Base-by-base conservation (phyloP, 2,329 filamentous ascomycete genomes). In the Davidsoniella eucalypti region DNA sequence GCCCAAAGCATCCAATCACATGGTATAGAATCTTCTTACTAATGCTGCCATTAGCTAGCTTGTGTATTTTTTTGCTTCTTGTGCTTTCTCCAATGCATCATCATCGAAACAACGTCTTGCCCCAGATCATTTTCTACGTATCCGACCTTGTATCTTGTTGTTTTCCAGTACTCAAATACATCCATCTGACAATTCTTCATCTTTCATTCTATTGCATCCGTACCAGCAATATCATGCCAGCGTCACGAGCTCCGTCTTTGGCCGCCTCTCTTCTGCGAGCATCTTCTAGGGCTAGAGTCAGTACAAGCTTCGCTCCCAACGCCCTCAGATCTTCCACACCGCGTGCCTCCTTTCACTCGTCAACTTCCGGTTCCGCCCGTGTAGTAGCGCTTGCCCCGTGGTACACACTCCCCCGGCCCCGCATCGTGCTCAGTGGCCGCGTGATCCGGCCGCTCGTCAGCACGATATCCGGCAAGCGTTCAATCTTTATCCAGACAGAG, bases 401-500 rank as follows among this genome's bases (percentile, higher is more conserved):
- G 33, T 47, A n/a, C n/a, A 23, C 42, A 44, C 41, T 43, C 38
- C 39, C 40, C n/a, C 52, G 50, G 21, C 52, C 52, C 47, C 45
- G 51, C 45, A 40, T 52, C 12, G 50, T 53, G 18, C 54, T 41
- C 49, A 56, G 45, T 51, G 55, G 38, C 48, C 44, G 52, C 49
- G 52, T 21, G 38, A 46, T 21, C 36, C 46, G 18, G 48, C 60
- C 40, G 55, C 57, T 54, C 50, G 58, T 41, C 56, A 59, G 47
- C 59, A 63, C 26, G 60, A 60, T 29, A 48, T 39, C 33, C 49
- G 67, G 67, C 46, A 63, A 63, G 53, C 81, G 90, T 56, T 87
- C 80, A 21, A 94, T 98, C 65, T 98, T 96, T 70, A 98, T 98
- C 61, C 92, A 98, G 68, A 96, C 90, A 4, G 90, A 96, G 62